These are phyloP conservation scores for Sequoiadendron giganteum DNA, from an alignment of 75 land plant genomes.

Conservation along the genomic window DNA sequence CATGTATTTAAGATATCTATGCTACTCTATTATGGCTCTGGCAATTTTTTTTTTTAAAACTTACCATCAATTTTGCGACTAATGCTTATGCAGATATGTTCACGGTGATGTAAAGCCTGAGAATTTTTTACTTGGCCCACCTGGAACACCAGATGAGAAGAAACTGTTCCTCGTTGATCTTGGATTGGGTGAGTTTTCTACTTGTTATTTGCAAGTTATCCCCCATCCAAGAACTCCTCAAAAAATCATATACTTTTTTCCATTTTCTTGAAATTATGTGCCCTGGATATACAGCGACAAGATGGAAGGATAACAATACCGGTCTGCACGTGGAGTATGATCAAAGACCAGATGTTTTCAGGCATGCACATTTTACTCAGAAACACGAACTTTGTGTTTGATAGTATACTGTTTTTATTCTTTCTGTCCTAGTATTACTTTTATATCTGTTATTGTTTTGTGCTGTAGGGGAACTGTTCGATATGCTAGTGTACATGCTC, in stretches of 20 bases:
- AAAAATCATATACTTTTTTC: not conserved
- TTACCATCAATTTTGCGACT: not conserved
- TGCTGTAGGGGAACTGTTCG: slow-evolving; percentile 87
- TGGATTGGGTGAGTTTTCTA: slow-evolving; percentile 64
- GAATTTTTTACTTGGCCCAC: slow-evolving; percentile 92
- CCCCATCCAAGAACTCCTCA: not conserved
- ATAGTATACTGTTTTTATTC: not conserved
- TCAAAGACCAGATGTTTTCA: slow-evolving; percentile 96
- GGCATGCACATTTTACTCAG: slow-evolving; percentile 29
- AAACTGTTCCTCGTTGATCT: slow-evolving; percentile 93
- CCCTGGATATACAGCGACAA: slow-evolving; percentile 68
- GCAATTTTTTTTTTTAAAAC: not conserved
- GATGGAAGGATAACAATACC: slow-evolving; percentile 72
- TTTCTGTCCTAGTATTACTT: not conserved
- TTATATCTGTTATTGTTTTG: not conserved
- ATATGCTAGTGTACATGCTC: slow-evolving; percentile 99
- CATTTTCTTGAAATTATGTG: not conserved
- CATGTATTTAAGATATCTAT: too few relatives aligned
- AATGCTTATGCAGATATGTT: slow-evolving; percentile 58
- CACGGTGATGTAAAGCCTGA: slow-evolving; percentile 99
- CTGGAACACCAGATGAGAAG: slow-evolving; percentile 86
- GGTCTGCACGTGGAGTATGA: slow-evolving; percentile 96
- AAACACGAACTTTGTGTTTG: slow-evolving; percentile 7
- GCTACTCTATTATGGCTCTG: too few relatives aligned
- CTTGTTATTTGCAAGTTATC: not conserved